A percentile compares a stretch with the other conserved stretches of the same genome.
phyloP scores from a whole-genome alignment of 192 early-diverging fungal genomes.

The Gaertneriomyces semiglobifer region DNA sequence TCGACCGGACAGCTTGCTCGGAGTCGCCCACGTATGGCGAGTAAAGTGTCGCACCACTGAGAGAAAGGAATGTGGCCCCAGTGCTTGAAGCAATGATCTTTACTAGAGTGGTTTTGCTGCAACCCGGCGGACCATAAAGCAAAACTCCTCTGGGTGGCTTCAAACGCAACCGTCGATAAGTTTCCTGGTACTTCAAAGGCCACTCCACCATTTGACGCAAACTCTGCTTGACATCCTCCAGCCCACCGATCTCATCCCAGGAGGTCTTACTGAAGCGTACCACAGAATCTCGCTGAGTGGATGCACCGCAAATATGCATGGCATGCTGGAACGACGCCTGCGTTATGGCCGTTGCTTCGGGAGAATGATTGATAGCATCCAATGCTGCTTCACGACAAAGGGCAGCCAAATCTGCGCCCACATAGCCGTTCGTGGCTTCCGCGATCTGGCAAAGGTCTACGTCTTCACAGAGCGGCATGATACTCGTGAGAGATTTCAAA shows the following conservation, averaged over 20 bases:
- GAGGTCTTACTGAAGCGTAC: slow-evolving; percentile 47
- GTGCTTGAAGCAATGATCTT: slow-evolving; percentile 80
- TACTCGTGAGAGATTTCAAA: slow-evolving; percentile 52
- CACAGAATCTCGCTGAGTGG: slow-evolving; percentile 61
- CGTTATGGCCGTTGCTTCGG: slow-evolving; percentile 30
- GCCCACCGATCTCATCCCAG: slow-evolving; percentile 89
- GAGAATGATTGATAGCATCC: slow-evolving; percentile 30
- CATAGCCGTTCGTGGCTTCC: slow-evolving; percentile 80
- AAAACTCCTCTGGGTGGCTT: slow-evolving; percentile 81
- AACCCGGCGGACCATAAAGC: slow-evolving; percentile 96
- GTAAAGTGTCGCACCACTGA: slow-evolving; percentile 78
- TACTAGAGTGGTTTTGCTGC: slow-evolving; percentile 94
- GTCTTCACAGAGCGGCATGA: slow-evolving; percentile 49
- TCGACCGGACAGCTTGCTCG: slow-evolving; percentile 69
- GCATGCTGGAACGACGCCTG: slow-evolving; percentile 65
- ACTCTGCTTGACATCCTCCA: slow-evolving; percentile 75
- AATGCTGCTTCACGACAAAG: slow-evolving; percentile 79
- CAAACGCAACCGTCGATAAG: slow-evolving; percentile 74
- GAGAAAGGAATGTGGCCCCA: slow-evolving; percentile 70
- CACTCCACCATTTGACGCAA: slow-evolving; percentile 85
- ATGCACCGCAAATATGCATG: slow-evolving; percentile 62
- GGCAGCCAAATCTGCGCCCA: slow-evolving; percentile 86
- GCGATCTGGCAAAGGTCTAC: slow-evolving; percentile 50
- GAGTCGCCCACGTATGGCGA: slow-evolving; percentile 83
- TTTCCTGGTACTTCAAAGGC: slow-evolving; percentile 70